phyloP scores from a whole-genome alignment of 2,329 filamentous ascomycete species.

The Penicillium olsonii region DNA sequence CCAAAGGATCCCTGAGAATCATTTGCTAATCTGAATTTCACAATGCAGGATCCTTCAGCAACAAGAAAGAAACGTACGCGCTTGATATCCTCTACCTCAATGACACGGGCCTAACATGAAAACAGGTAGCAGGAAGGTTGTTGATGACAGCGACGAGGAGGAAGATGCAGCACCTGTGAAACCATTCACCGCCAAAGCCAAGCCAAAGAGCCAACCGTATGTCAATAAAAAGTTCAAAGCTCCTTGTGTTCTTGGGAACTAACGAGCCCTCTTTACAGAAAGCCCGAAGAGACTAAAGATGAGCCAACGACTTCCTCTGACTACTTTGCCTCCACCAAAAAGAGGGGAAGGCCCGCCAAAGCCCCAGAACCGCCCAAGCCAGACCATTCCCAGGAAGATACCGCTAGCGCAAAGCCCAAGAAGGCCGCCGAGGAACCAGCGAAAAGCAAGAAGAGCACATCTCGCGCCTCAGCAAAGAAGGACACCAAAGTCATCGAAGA shows the following conservation, averaged over 20 bases:
- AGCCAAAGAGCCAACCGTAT: constrained; percentile 50
- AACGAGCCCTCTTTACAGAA: constrained; percentile 32
- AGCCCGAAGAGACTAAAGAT: constrained; percentile 52
- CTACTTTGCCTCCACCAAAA: constrained; percentile 63
- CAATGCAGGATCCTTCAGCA: constrained; percentile 27
- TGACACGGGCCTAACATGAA: constrained; percentile 12
- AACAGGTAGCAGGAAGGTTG: constrained; percentile 62
- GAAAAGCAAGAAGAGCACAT: constrained; percentile 17
- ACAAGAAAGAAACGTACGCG: constrained; percentile 40
- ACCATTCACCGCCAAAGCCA: constrained; percentile 39
- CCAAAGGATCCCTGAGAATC: neutral
- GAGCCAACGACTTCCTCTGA: constrained; percentile 63
- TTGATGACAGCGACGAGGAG: constrained; percentile 81
- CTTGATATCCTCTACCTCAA: neutral
- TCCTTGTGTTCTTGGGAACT: constrained; percentile 3
- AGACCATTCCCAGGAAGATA: constrained; percentile 18
- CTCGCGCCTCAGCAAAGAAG: constrained; percentile 30
- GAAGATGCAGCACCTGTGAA: constrained; percentile 53
- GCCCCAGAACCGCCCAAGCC: constrained; percentile 10
- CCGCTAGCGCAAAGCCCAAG: constrained; percentile 18
- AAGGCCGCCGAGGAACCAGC: constrained; percentile 18
- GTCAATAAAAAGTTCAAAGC: constrained; percentile 21
- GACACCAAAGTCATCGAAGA: constrained; percentile 56
- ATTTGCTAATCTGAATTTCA: constrained; percentile 11
- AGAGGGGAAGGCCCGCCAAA: constrained; percentile 51